Evolutionary conservation across 306 rosid species (phyloP), one percentile per base, ranked within the genome.

Genomic region (Pyrus betulifolia): DNA sequence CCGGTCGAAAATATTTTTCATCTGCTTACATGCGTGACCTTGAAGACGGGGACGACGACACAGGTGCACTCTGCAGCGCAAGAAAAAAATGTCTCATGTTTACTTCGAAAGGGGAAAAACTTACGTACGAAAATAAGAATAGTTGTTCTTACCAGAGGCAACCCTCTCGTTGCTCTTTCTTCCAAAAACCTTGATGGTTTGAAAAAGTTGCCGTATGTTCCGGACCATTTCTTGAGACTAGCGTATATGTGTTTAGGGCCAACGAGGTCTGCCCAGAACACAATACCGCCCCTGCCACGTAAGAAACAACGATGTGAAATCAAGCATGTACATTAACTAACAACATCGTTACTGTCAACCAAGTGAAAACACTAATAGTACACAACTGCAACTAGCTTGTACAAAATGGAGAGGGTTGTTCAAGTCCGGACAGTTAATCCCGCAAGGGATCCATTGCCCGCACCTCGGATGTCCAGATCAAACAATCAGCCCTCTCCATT

Each of bases 111-210:
- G 3, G 31, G 31, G 55, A 69, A 51, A 49, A 49, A 49, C 8
- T 11, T 3, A 8, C 42, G 66, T 8, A 28, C 15, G 70, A 63
- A 58, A 75, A 21, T 14, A 60, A 71, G 67, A 42, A 61, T n/a
- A 1, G 10, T 6, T 78, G 23, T 57, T 79, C 89, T 86, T 83
- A 96, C 99, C 97, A 96, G 78, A 19, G 90, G 93, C 73, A 89
- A 77, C 88, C 99, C 97, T 75, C 76, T 86, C 13, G 66, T 54
- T 1, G 92, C 99, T 87, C 99, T 86, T 77, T 92, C 99, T 87
- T 92, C 98, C 88, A 96, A 80, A 86, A 70, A 96, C 76, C 86
- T 89, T 18, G 93, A 96, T 76, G 99, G 99, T 76, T 86, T 93
- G 80, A 69, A 96, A 59, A 96, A 92, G 83, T 75, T 86, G 21